phyloP scores from a whole-genome alignment of 208 protist genomes.

The Acanthamoeba sp. region DNA sequence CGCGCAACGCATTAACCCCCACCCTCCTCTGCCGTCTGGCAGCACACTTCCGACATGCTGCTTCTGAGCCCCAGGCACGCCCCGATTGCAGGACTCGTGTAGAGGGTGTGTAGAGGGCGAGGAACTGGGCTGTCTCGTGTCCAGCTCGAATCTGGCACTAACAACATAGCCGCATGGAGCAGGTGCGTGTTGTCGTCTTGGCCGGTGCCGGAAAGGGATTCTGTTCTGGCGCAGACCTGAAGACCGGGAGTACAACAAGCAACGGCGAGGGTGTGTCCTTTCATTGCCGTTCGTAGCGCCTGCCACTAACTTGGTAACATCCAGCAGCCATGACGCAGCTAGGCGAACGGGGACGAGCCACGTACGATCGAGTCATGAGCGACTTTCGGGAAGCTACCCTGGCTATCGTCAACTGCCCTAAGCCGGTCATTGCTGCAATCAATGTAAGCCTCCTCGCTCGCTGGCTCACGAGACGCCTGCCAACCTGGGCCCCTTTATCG shows the following conservation, averaged over 20 bases:
- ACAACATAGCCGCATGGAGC: background rate
- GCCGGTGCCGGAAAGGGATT: background rate
- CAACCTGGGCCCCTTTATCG: too few species aligned
- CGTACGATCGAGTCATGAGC: background rate
- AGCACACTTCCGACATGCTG: background rate
- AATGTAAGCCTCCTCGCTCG: too few species aligned
- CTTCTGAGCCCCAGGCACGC: background rate
- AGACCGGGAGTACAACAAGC: background rate
- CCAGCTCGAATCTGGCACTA: background rate
- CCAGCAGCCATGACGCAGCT: too few species aligned
- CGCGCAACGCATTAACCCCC: background rate
- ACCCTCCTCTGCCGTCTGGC: background rate
- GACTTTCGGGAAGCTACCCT: background rate
- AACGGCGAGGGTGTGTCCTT: too few species aligned
- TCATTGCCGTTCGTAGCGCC: too few species aligned
- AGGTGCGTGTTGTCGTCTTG: background rate
- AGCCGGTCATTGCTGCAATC: background rate
- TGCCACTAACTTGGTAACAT: too few species aligned
- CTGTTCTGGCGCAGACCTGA: slow-evolving; percentile 19
- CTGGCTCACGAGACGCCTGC: too few species aligned
- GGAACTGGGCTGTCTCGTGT: background rate
- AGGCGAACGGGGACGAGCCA: background rate
- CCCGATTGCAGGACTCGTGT: too few species aligned
- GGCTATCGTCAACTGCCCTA: slow-evolving; percentile 1
- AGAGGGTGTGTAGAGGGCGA: too few species aligned